These are phyloP conservation scores for Sclerotinia subarctica DNA, from an alignment of 2,329 filamentous ascomycete genomes.

Conservation along the genomic window DNA sequence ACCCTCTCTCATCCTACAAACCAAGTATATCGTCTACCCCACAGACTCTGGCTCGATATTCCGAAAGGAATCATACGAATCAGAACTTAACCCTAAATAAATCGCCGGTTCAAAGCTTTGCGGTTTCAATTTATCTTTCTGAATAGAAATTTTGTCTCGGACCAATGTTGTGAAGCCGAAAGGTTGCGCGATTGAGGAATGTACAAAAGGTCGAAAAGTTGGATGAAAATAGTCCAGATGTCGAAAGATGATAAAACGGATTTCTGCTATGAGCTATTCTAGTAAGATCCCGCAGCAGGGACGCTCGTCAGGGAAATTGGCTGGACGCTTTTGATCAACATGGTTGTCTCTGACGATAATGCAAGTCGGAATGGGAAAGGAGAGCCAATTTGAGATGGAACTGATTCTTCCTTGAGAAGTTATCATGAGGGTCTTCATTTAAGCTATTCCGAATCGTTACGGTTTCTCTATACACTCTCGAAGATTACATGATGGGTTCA, in stretches of 20 bases:
- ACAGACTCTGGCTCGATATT: slow-evolving; percentile 76
- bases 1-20: slow-evolving; percentile 49
- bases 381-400: slow-evolving; percentile 44
- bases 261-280: slow-evolving; percentile 68
- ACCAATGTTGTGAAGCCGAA: slow-evolving; percentile 36
- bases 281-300: slow-evolving; percentile 72
- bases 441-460: slow-evolving; percentile 31
- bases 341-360: slow-evolving; percentile 52
- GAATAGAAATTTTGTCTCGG: slow-evolving; percentile 53
- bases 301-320: slow-evolving; percentile 70
- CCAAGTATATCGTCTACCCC: slow-evolving; percentile 70
- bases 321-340: slow-evolving; percentile 62
- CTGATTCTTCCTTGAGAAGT: slow-evolving; percentile 44
- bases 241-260: slow-evolving; percentile 46
- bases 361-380: slow-evolving; percentile 38
- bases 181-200: slow-evolving; percentile 53
- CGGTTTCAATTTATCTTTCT: slow-evolving; percentile 63
- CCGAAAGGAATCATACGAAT: slow-evolving; percentile 65
- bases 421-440: slow-evolving; percentile 50
- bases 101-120: slow-evolving; percentile 69
- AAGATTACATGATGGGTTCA: slow-evolving; percentile 26
- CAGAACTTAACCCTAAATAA: slow-evolving; percentile 98
- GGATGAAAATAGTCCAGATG: slow-evolving; percentile 57
- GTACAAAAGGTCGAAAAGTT: slow-evolving; percentile 47
- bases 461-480: slow-evolving; percentile 34